Conservation (phyloP, 441 rosid genomes). For the Croton setiger region DNA sequence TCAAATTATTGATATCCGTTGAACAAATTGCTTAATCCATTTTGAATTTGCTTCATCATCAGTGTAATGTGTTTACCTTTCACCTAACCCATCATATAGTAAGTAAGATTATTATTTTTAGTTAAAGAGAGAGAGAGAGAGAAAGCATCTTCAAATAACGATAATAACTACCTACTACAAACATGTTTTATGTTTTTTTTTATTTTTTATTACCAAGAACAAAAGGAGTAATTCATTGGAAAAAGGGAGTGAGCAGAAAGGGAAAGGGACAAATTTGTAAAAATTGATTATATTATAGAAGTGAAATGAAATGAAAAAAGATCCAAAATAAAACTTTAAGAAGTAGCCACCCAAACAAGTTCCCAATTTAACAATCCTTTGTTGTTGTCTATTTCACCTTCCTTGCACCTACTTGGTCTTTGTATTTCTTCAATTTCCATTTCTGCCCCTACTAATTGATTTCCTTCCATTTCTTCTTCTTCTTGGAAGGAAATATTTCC, state of each 20-base stretch:
- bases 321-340: constrained; percentile 43
- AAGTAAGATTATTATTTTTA: neutral
- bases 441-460: constrained; percentile 15
- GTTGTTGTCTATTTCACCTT: constrained; percentile 30
- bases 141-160: constrained; percentile 26
- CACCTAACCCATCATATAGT: neutral
- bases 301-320: neutral
- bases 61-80: neutral
- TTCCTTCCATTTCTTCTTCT: constrained; percentile 17
- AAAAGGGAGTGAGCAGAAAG: constrained; percentile 14
- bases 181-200: neutral
- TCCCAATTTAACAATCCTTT: constrained; percentile 48
- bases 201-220: neutral
- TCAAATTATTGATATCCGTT: too few species aligned
- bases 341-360: constrained; percentile 55
- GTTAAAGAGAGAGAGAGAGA: neutral
- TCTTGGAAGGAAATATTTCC: neutral
- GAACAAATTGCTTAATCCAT: too few species aligned
- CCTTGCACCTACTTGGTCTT: constrained; percentile 45
- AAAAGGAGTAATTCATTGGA: constrained; percentile 17
- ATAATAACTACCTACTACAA: constrained; percentile 34
- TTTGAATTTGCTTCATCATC: neutral
- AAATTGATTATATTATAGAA: constrained; percentile 5
- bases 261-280: constrained; percentile 19
- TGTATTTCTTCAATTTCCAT: constrained; percentile 25